A percentile compares a stretch with the other conserved stretches of the same genome.
Evolutionary conservation across 805 yeast species (phyloP).

Genomic region (Torulaspora quercuum): DNA sequence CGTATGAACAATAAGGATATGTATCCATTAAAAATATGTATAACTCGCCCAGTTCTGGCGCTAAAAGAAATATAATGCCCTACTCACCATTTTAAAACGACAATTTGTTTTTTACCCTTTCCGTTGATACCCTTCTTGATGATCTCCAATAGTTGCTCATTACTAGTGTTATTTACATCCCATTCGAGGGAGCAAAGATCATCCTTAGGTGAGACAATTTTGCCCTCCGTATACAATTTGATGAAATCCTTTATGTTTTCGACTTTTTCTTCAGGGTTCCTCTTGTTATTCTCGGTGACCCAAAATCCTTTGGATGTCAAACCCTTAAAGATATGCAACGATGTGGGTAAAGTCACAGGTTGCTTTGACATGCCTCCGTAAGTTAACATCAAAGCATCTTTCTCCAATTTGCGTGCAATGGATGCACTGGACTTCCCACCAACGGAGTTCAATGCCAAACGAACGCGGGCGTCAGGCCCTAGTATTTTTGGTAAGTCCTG

Average conservation of each 20-base stretch:
- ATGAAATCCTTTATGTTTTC: slow-evolving; percentile 54
- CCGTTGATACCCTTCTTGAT: slow-evolving; percentile 45
- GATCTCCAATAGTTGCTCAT: slow-evolving; percentile 42
- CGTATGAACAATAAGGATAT: too few relatives aligned
- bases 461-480: slow-evolving; percentile 49
- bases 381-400: slow-evolving; percentile 75
- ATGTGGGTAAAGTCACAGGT: slow-evolving; percentile 89
- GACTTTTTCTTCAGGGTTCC: slow-evolving; percentile 57
- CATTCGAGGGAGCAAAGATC: slow-evolving; percentile 40
- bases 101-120: slow-evolving; percentile 34
- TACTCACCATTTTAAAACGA: slow-evolving; percentile 31
- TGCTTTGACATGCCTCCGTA: slow-evolving; percentile 98
- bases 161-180: slow-evolving; percentile 31
- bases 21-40: too few relatives aligned
- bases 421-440: slow-evolving; percentile 86
- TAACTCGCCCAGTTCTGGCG: too few relatives aligned
- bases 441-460: slow-evolving; percentile 84
- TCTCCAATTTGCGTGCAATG: slow-evolving; percentile 75
- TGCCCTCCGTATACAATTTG: slow-evolving; percentile 55
- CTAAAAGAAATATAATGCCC: slow-evolving; percentile 3
- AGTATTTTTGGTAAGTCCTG: slow-evolving; percentile 46
- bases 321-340: slow-evolving; percentile 85
- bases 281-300: slow-evolving; percentile 68
- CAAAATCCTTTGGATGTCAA: slow-evolving; percentile 86
- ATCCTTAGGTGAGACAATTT: slow-evolving; percentile 48